Percentiles rank a stretch among this genome's conserved stretches.
These are phyloP conservation scores for Alternaria angustiovoidea DNA, from an alignment of 2,329 filamentous ascomycete species.

Conservation along the genomic window DNA sequence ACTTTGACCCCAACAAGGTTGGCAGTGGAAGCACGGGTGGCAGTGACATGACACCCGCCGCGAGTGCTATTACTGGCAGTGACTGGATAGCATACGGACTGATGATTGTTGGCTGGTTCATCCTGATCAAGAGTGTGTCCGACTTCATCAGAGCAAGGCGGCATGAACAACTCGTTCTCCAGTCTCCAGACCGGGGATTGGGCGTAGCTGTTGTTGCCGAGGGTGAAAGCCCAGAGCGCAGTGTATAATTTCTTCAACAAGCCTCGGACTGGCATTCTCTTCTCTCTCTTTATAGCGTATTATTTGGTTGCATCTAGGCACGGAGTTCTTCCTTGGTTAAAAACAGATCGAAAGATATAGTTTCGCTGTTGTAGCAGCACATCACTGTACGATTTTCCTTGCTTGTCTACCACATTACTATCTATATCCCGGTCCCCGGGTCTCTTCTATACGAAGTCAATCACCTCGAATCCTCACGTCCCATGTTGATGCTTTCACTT, in stretches of 20 bases:
- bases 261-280: slow-evolving; percentile 16
- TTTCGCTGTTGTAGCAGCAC: slow-evolving; percentile 6
- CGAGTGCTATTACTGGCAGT: slow-evolving; percentile 70
- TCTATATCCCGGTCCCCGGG: neutral
- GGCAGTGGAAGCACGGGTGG: slow-evolving; percentile 42
- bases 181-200: slow-evolving; percentile 89
- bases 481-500: neutral
- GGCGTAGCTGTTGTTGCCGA: slow-evolving; percentile 86
- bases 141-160: slow-evolving; percentile 87
- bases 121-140: slow-evolving; percentile 90
- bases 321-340: neutral
- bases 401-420: neutral
- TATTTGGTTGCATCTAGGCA: slow-evolving; percentile 15
- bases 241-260: slow-evolving; percentile 43
- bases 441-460: neutral
- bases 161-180: slow-evolving; percentile 91
- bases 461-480: neutral
- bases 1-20: slow-evolving; percentile 80
- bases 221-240: slow-evolving; percentile 78
- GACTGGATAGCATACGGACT: slow-evolving; percentile 92
- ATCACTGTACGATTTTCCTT: slow-evolving; percentile 13
- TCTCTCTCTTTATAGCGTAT: slow-evolving; percentile 12
- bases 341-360: neutral
- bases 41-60: slow-evolving; percentile 45
- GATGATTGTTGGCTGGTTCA: slow-evolving; percentile 99